A percentile compares a stretch with the other conserved stretches of the same genome.
Conservation (phyloP, 495 filamentous ascomycete species). For the Annulohypoxylon stygium region DNA sequence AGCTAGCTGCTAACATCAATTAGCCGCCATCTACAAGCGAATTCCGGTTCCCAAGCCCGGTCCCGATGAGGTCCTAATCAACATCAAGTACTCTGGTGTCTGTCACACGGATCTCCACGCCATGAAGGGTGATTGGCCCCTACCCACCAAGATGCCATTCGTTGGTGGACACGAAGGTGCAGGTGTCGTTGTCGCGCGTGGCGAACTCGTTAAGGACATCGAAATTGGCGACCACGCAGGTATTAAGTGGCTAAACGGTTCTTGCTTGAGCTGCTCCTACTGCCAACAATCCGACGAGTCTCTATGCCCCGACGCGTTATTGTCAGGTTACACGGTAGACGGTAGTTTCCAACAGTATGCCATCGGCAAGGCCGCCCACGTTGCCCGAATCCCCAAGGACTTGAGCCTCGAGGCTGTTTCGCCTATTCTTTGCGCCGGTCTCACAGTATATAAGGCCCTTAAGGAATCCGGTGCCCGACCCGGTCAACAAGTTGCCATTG, state of each 20-base stretch:
- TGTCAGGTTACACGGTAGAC: conserved; percentile 93
- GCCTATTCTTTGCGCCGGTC: conserved; percentile 87
- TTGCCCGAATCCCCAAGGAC: conserved; percentile 81
- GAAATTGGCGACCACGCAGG: conserved; percentile 85
- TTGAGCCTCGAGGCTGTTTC: conserved; percentile 80
- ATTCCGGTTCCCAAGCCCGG: conserved; percentile 83
- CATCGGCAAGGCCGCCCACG: conserved; percentile 85
- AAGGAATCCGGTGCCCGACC: conserved; percentile 82
- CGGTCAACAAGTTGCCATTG: conserved; percentile 85
- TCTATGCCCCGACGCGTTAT: conserved; percentile 76
- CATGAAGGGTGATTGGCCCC: conserved; percentile 89
- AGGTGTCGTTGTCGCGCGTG: conserved; percentile 84
- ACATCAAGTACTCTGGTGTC: conserved; percentile 93
- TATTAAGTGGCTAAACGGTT: conserved; percentile 92
- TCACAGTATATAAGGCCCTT: conserved; percentile 93
- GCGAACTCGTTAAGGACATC: conserved; percentile 77
- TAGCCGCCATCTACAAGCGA: conserved; percentile 80
- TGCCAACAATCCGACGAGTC: conserved; percentile 74
- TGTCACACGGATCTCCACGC: conserved; percentile 93
- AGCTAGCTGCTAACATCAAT: conserved; percentile 27
- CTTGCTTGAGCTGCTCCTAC: conserved; percentile 82
- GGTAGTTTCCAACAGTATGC: conserved; percentile 94
- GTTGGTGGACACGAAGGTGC: conserved; percentile 96
- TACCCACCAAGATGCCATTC: conserved; percentile 81
- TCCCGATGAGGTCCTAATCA: conserved; percentile 89